Conservation (phyloP, 768 basidiomycete genomes). For the Lepiota venenata region DNA sequence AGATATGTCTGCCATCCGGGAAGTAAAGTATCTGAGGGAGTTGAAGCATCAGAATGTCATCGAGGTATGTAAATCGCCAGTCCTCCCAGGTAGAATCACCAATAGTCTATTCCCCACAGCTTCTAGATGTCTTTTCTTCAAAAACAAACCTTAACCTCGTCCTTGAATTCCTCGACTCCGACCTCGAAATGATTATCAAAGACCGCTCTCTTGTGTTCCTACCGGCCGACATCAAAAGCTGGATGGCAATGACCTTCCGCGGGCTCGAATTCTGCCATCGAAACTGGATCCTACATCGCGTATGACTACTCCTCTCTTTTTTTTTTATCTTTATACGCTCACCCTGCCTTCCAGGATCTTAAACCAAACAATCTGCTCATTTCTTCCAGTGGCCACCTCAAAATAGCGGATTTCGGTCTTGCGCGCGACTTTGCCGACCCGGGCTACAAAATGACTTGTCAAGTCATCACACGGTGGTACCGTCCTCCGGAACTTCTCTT, state of each 20-base stretch:
- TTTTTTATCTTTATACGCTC: neutral
- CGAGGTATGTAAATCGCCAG: slow-evolving; percentile 48
- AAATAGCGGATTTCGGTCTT: slow-evolving; percentile 98
- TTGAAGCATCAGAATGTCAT: slow-evolving; percentile 94
- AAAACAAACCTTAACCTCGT: slow-evolving; percentile 97
- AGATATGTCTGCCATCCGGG: slow-evolving; percentile 98
- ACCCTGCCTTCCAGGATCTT: slow-evolving; percentile 62
- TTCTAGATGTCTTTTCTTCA: slow-evolving; percentile 94
- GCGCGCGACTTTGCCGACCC: slow-evolving; percentile 96
- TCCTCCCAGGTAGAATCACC: neutral
- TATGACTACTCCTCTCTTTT: slow-evolving; percentile 30
- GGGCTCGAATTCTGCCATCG: slow-evolving; percentile 98
- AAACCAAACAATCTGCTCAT: slow-evolving; percentile 99
- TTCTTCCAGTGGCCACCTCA: slow-evolving; percentile 85
- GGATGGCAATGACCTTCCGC: slow-evolving; percentile 98
- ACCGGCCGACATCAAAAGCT: slow-evolving; percentile 95
- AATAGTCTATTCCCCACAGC: slow-evolving; percentile 38
- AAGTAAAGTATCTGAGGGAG: slow-evolving; percentile 96
- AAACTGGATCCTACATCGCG: slow-evolving; percentile 91
- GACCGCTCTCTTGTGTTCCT: slow-evolving; percentile 90
- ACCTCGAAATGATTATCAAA: slow-evolving; percentile 96
- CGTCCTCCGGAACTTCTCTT: slow-evolving; percentile 95
- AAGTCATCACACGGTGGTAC: slow-evolving; percentile 99
- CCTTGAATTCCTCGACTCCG: slow-evolving; percentile 93
- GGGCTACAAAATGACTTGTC: slow-evolving; percentile 94